Evolutionary conservation across 106 monocot genomes (phyloP).

Genomic region (Dendrobium nobile): DNA sequence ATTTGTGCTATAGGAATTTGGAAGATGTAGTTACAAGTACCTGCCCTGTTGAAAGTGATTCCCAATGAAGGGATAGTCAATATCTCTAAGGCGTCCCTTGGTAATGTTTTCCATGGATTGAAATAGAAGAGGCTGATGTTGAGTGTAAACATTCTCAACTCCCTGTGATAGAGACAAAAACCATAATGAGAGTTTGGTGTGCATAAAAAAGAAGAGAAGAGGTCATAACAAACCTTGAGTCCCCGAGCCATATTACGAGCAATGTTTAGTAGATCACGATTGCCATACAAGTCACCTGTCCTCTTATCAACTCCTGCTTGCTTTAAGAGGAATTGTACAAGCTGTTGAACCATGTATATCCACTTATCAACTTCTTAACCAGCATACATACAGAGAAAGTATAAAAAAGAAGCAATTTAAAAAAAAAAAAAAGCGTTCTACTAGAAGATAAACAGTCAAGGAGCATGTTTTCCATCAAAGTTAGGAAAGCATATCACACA

Average conservation of each 20-base stretch:
- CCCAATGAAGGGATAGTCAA: slow-evolving; percentile 88
- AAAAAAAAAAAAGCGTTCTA: not conserved
- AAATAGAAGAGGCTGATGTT: slow-evolving; percentile 95
- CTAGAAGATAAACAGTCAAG: not conserved
- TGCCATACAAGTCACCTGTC: slow-evolving; percentile 66
- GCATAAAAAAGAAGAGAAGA: slow-evolving; percentile 3
- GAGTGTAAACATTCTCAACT: slow-evolving; percentile 97
- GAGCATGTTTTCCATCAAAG: not conserved
- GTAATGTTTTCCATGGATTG: slow-evolving; percentile 92
- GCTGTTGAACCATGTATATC: slow-evolving; percentile 30
- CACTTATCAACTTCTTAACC: slow-evolving; percentile 2
- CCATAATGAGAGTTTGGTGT: slow-evolving; percentile 6
- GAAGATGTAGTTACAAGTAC: slow-evolving; percentile 22
- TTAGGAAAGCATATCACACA: no score
- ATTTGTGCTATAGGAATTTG: no score
- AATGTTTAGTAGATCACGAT: slow-evolving; percentile 70
- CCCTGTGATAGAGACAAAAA: slow-evolving; percentile 41
- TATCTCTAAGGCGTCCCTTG: slow-evolving; percentile 77
- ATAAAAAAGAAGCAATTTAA: not conserved
- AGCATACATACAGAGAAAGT: not conserved
- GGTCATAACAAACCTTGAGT: slow-evolving; percentile 38
- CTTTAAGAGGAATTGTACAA: slow-evolving; percentile 69
- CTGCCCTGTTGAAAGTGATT: slow-evolving; percentile 97
- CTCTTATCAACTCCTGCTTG: slow-evolving; percentile 80
- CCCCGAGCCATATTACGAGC: slow-evolving; percentile 83